Conservation (phyloP, 1,139 yeast genomes). For the Blastobotrys buckinghamii region DNA sequence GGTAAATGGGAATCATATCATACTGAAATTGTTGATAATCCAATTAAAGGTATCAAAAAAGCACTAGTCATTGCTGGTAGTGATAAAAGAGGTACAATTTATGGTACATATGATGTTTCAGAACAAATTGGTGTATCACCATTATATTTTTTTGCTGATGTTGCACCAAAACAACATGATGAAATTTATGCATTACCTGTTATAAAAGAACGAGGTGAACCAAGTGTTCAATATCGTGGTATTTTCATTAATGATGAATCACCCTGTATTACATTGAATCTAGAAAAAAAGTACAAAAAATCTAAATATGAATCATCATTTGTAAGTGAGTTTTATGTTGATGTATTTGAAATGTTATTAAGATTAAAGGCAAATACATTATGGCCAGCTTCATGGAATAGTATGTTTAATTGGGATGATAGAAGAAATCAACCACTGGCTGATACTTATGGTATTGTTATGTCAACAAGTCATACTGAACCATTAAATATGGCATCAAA, state of each 20-base stretch:
- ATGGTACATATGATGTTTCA: slow-evolving; percentile 18
- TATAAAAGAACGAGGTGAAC: slow-evolving; percentile 12
- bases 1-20: slow-evolving; percentile 19
- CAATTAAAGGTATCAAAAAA: slow-evolving; percentile 13
- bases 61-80: slow-evolving; percentile 21
- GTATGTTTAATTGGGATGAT: slow-evolving; percentile 20
- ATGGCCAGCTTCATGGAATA: slow-evolving; percentile 23
- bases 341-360: slow-evolving; percentile 20
- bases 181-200: slow-evolving; percentile 10
- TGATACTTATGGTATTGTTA: slow-evolving; percentile 20
- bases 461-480: slow-evolving; percentile 22
- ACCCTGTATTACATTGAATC: slow-evolving; percentile 18
- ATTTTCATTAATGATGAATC: slow-evolving; percentile 20
- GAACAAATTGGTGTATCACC: slow-evolving; percentile 22
- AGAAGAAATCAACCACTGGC: slow-evolving; percentile 16
- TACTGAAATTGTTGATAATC: slow-evolving; percentile 13
- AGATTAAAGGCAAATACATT: slow-evolving; percentile 18
- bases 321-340: slow-evolving; percentile 15
- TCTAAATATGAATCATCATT: slow-evolving; percentile 17
- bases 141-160: slow-evolving; percentile 21
- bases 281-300: slow-evolving; percentile 13
- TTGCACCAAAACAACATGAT: slow-evolving; percentile 11
- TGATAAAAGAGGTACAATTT: slow-evolving; percentile 19
- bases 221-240: slow-evolving; percentile 20
- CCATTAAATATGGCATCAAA: slow-evolving; percentile 20